Evolutionary conservation across 2,329 filamentous ascomycete genomes (phyloP).

Genomic region (Kalmusia sp.): DNA sequence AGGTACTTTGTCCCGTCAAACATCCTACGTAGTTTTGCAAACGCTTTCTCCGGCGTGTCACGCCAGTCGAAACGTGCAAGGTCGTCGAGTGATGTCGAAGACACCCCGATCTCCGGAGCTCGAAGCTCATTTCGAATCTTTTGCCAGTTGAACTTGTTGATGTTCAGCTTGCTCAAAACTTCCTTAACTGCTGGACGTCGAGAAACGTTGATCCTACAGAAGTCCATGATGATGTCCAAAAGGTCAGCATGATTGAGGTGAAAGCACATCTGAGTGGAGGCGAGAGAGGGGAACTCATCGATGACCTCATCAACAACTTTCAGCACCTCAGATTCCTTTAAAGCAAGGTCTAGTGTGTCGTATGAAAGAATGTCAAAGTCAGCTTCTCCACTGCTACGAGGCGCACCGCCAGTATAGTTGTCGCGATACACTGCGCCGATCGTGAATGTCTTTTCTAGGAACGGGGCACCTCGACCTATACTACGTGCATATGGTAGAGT

Average conservation of each 20-base stretch:
- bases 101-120: slow-evolving; percentile 79
- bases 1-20: slow-evolving; percentile 62
- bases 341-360: slow-evolving; percentile 78
- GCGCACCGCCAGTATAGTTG: slow-evolving; percentile 78
- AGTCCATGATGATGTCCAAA: slow-evolving; percentile 86
- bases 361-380: slow-evolving; percentile 96
- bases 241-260: slow-evolving; percentile 89
- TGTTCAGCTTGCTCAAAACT: slow-evolving; percentile 84
- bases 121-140: slow-evolving; percentile 84
- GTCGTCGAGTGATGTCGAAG: slow-evolving; percentile 89
- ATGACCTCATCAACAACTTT: slow-evolving; percentile 95
- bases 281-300: slow-evolving; percentile 77
- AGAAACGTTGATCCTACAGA: slow-evolving; percentile 76
- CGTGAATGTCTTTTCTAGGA: slow-evolving; percentile 78
- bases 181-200: slow-evolving; percentile 79
- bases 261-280: slow-evolving; percentile 79
- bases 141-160: slow-evolving; percentile 79
- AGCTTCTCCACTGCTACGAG: slow-evolving; percentile 82
- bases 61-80: slow-evolving; percentile 90
- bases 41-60: slow-evolving; percentile 75
- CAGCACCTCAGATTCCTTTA: slow-evolving; percentile 92
- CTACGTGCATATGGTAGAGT: slow-evolving; percentile 87
- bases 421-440: slow-evolving; percentile 91
- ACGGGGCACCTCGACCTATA: slow-evolving; percentile 73
- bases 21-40: slow-evolving; percentile 65